Conservation (phyloP, 2,329 filamentous ascomycete species). For the Paecilomyces sp. region DNA sequence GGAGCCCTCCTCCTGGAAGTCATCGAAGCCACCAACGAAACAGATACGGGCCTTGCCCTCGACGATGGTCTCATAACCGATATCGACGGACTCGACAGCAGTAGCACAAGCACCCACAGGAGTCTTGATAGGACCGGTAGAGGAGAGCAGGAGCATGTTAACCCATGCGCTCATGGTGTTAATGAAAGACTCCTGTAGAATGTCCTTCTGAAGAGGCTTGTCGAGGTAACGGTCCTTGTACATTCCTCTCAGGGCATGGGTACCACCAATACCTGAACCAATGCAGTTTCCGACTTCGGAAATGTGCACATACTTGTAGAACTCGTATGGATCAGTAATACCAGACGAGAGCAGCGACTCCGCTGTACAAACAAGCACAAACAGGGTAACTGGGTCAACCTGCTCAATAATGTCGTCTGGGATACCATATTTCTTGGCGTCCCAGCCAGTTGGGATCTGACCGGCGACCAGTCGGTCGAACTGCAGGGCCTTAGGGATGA, state of each 20-base stretch:
- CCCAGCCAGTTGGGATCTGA: constrained; percentile 95
- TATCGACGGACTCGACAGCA: constrained; percentile 93
- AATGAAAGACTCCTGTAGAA: constrained; percentile 98
- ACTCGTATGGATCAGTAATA: constrained; percentile 98
- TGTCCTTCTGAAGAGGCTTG: constrained; percentile 96
- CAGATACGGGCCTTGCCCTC: constrained; percentile 97
- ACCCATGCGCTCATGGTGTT: constrained; percentile 99
- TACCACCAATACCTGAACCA: constrained; percentile 96
- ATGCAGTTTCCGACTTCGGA: constrained; percentile 98
- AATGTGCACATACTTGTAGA: constrained; percentile 98
- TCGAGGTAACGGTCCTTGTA: constrained; percentile 97
- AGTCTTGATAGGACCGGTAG: constrained; percentile 96
- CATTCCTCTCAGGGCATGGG: constrained; percentile 88
- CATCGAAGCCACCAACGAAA: constrained; percentile 97
- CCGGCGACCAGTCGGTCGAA: constrained; percentile 97
- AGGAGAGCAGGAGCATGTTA: constrained; percentile 96
- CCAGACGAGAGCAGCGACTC: constrained; percentile 86
- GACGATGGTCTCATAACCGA: constrained; percentile 96
- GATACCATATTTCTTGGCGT: constrained; percentile 91
- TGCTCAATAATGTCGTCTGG: constrained; percentile 97
- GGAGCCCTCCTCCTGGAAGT: constrained; percentile 97
- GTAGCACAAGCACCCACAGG: constrained; percentile 97
- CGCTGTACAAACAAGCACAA: constrained; percentile 86
- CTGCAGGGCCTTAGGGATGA: constrained; percentile 93
- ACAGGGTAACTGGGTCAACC: constrained; percentile 93